Conservation (phyloP, 306 rosid genomes). For the Prunus persica region DNA sequence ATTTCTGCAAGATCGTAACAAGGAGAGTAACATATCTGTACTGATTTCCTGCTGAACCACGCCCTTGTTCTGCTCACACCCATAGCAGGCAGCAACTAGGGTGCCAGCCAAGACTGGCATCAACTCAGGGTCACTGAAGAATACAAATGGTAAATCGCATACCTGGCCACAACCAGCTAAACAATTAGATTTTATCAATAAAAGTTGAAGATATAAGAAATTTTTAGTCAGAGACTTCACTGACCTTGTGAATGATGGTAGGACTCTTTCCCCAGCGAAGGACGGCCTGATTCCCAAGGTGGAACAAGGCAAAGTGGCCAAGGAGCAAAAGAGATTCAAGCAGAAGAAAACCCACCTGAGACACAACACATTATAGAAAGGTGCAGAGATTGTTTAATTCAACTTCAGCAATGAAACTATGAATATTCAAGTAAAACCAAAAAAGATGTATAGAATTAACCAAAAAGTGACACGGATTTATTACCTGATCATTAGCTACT, state of each 20-base stretch:
- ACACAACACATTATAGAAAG: slow-evolving; percentile 12
- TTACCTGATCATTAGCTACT: slow-evolving; percentile 79
- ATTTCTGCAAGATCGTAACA: slow-evolving; percentile 74
- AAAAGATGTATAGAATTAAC: background rate
- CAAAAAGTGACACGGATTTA: background rate
- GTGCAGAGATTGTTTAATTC: background rate
- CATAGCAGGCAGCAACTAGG: slow-evolving; percentile 85
- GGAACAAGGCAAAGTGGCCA: slow-evolving; percentile 88
- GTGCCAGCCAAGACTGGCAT: slow-evolving; percentile 94
- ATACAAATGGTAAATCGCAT: slow-evolving; percentile 87
- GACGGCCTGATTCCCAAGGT: slow-evolving; percentile 90
- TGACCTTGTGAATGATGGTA: slow-evolving; percentile 92
- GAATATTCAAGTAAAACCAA: background rate
- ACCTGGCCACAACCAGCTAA: slow-evolving; percentile 56
- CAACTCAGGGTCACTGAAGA: slow-evolving; percentile 97
- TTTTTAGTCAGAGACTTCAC: slow-evolving; percentile 18
- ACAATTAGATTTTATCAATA: slow-evolving; percentile 33
- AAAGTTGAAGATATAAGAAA: slow-evolving; percentile 15
- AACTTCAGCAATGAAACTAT: background rate
- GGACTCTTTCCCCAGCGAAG: slow-evolving; percentile 98
- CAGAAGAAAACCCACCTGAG: slow-evolving; percentile 78
- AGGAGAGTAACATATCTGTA: slow-evolving; percentile 83
- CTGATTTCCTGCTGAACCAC: slow-evolving; percentile 93
- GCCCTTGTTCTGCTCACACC: slow-evolving; percentile 85
- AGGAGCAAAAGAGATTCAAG: slow-evolving; percentile 84